Percentiles rank a stretch among this genome's conserved stretches.
Evolutionary conservation across 2,329 filamentous ascomycete species (phyloP).

Genomic region (Fusarium sulawesiense): DNA sequence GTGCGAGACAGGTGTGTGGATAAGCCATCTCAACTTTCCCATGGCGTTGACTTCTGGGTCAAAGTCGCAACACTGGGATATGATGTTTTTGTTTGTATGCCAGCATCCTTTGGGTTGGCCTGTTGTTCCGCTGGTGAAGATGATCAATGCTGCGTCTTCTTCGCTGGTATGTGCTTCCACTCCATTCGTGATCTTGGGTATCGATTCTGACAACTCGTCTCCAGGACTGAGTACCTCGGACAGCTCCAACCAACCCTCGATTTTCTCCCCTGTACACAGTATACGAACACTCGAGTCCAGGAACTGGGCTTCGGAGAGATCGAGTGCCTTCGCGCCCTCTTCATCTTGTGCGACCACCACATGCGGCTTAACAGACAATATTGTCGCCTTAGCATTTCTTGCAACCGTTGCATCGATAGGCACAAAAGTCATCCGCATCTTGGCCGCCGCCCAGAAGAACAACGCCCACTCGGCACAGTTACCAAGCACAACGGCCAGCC

Average conservation of each 20-base stretch:
- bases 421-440: constrained; percentile 50
- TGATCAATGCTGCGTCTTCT: constrained; percentile 52
- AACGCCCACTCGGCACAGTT: constrained; percentile 56
- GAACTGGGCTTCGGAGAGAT: constrained; percentile 6
- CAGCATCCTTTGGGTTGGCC: constrained; percentile 59
- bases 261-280: constrained; percentile 37
- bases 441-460: constrained; percentile 53
- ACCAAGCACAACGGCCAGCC: constrained; percentile 49
- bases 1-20: constrained; percentile 54
- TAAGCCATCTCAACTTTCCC: constrained; percentile 50
- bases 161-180: not conserved
- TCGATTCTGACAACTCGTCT: not conserved
- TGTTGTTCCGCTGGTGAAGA: constrained; percentile 64
- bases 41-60: constrained; percentile 49
- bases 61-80: constrained; percentile 53
- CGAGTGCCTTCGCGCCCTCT: constrained; percentile 36
- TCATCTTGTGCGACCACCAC: constrained; percentile 51
- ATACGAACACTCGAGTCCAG: constrained; percentile 29
- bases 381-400: constrained; percentile 40
- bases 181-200: not conserved
- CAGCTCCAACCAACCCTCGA: constrained; percentile 41
- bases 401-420: constrained; percentile 50
- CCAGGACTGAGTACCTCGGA: constrained; percentile 11
- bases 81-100: constrained; percentile 55
- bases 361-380: constrained; percentile 43